Base-by-base conservation (phyloP, 2,329 filamentous ascomycete genomes). In the Ilyonectria robusta region DNA sequence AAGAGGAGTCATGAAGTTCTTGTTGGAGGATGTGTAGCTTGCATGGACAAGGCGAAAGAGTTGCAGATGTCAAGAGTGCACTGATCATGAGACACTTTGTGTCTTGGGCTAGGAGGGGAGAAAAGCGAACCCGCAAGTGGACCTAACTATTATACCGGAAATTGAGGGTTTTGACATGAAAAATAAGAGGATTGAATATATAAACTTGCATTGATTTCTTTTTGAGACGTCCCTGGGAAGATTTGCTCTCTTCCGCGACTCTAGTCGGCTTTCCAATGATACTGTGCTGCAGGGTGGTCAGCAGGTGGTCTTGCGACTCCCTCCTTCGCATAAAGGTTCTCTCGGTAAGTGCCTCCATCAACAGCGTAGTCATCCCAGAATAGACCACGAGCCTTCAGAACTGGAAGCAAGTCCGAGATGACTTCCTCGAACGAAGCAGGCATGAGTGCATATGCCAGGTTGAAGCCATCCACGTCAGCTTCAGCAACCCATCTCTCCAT, bases 351-450 rank as follows among this genome's bases (percentile, higher is more conserved):
- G 2, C 82, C 83, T 0, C 80, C 78, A 3, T 82, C 79, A 0
- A 84, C 81, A 1, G 75, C 78, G 48, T 86, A 86, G 31, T 82
- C 81, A 21, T 84, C 82, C 82, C 84, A 89, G 72, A 90, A 89
- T 4, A 91, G 72, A 0, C 89, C 89, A 15, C 91, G 81, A 23
- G 80, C 78, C 48, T 83, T 84, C 29, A 93, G 78, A 69, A 92
- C 91, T 0, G 91, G 90, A 0, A 93, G 71, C 3, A 93, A 77
- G 10, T 91, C 80, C 9, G 91, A 86, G 35, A 91, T 86, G 1
- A 93, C 85, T 68, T 93, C 91, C 63, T 90, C 86, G 76, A 93
- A 93, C 0, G 88, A 90, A 47, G 85, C 85, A 0, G 90, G 91
- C 65, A 83, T 79, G 0, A 82, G 66, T 0, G 78, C 79, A 42